phyloP scores from a whole-genome alignment of 1,284 basidiomycete species.

The Inonotus obliquus region DNA sequence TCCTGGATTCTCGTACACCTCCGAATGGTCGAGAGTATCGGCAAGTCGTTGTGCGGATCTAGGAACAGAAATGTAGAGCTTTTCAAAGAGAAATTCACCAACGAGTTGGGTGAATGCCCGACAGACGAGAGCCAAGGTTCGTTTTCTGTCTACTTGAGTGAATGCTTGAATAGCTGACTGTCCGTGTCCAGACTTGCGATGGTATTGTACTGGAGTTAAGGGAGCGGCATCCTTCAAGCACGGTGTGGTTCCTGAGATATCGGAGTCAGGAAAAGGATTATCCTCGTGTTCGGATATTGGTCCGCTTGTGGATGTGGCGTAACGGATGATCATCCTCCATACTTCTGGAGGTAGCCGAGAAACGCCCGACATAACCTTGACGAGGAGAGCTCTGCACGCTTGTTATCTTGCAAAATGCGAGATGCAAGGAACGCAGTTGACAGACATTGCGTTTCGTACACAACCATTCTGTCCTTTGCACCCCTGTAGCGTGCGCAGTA shows the following conservation, averaged over 20 bases:
- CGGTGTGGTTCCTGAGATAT: background rate
- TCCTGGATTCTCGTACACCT: background rate
- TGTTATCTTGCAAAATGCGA: too few relatives aligned
- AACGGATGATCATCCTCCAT: constrained; percentile 1
- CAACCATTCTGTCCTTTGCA: too few relatives aligned
- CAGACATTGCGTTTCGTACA: too few relatives aligned
- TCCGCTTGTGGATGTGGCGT: background rate
- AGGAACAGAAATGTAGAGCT: background rate
- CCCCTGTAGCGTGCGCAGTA: too few relatives aligned
- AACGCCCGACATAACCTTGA: background rate
- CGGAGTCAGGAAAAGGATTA: background rate
- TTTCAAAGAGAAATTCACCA: background rate
- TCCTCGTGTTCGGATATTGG: background rate
- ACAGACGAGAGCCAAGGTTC: background rate
- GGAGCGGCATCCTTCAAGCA: constrained; percentile 1
- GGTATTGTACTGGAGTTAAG: background rate
- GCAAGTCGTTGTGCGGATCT: background rate
- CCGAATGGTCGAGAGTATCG: background rate
- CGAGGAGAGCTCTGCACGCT: too few relatives aligned
- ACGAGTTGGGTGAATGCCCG: background rate
- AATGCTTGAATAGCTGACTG: background rate
- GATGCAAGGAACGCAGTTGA: too few relatives aligned
- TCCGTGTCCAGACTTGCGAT: background rate
- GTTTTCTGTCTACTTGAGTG: background rate
- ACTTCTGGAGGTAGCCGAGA: background rate